Evolutionary conservation across 2,329 filamentous ascomycete genomes (phyloP).

Genomic region (Alternaria arborescens): DNA sequence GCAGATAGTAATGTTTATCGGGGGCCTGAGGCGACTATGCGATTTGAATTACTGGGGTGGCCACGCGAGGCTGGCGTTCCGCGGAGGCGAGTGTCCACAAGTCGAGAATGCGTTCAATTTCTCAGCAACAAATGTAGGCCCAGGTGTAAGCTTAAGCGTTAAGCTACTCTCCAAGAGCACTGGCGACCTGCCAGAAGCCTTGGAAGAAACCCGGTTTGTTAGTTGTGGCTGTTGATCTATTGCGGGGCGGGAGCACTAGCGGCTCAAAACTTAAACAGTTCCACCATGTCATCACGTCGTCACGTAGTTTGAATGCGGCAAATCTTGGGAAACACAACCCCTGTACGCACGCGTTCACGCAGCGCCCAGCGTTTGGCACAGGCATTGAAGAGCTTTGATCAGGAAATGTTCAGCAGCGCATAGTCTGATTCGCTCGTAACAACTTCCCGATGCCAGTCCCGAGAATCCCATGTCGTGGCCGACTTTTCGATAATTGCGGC

Average conservation of each 20-base stretch:
- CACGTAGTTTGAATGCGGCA: conserved; percentile 33
- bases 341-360: conserved; percentile 30
- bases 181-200: conserved; percentile 6
- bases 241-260: conserved; percentile 26
- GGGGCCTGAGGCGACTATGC: not conserved
- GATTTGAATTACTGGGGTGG: conserved; percentile 3
- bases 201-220: conserved; percentile 11
- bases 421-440: conserved; percentile 25
- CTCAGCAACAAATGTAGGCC: conserved; percentile 17
- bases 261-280: conserved; percentile 30
- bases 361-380: conserved; percentile 13
- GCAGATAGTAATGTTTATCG: conserved; percentile 1
- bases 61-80: conserved; percentile 14
- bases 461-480: conserved; percentile 28
- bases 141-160: conserved; percentile 12
- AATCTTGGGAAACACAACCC: conserved; percentile 16
- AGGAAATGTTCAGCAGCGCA: conserved; percentile 2
- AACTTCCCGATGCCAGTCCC: conserved; percentile 18
- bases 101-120: conserved; percentile 16
- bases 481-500: conserved; percentile 28
- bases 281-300: conserved; percentile 47
- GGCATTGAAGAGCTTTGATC: conserved; percentile 12
- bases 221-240: conserved; percentile 3
- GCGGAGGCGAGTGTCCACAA: conserved; percentile 17
- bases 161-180: conserved; percentile 5